Evolutionary conservation across 1,284 basidiomycete genomes (phyloP), one percentile per base, ranked within the genome.

Genomic region (Amanita bisporigera): DNA sequence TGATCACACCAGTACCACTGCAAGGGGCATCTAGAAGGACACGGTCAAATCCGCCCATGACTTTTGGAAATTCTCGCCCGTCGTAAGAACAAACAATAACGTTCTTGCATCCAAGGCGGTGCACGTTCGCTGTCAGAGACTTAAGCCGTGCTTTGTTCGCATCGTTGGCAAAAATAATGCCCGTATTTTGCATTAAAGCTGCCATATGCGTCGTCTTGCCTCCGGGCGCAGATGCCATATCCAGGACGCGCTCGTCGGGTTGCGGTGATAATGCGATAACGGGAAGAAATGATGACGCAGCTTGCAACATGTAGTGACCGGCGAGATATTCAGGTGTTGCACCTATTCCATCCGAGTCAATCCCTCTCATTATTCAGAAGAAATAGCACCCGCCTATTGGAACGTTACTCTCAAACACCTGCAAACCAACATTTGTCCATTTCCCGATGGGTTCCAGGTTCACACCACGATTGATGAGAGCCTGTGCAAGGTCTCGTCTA

Each of bases 221-320:
- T 40, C 98, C 98, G 0, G 98, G 98, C 0, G 98, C 97, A 60
- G 96, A 97, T 2, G 97, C 97, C 98, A 99, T 99, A 79, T 99
- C 98, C 67, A 99, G 87, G 6, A 99, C 90, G 31, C 97, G 92
- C 79, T 99, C 98, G 70, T 94, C 88, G 1, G 96, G 96, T 76
- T 97, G 94, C 19, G 98, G 98, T 24, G 90, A 86, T 45, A 99
- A 90, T 1, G 98, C 96, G 72, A 99, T 97, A 73, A 99, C 97
- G 52, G 98, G 98, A n/a, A 99, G 86, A 87, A 99, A 99, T 1
- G 97, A 99, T 7, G 96, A 98, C 5, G 98, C 98, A 5, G 98
- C 96, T 84, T 99, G 98, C 21, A 99, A 92, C 95, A 99, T 99
- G 83, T 99, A 99, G 79, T 99, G 97, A 3, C 98, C 98, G 0